Percentiles rank a stretch among this genome's conserved stretches.
These are phyloP conservation scores for Phaffia rhodozyma DNA, from an alignment of 1,284 basidiomycete genomes.

Conservation along the genomic window DNA sequence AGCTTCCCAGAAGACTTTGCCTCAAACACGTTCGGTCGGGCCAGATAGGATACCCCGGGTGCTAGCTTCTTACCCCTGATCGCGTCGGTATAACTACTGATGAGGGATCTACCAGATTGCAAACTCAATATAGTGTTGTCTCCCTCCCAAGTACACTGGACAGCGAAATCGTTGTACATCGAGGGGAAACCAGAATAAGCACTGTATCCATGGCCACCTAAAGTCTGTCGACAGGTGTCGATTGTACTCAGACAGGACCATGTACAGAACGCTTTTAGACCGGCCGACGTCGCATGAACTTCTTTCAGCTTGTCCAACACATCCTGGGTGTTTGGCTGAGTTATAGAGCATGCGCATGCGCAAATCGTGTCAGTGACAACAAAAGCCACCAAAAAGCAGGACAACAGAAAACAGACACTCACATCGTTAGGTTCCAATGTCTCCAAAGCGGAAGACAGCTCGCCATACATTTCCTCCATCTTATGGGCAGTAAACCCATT, in stretches of 20 bases:
- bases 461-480: slow-evolving; percentile 31
- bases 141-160: slow-evolving; percentile 47
- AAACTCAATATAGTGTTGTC: slow-evolving; percentile 45
- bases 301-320: slow-evolving; percentile 43
- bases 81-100: slow-evolving; percentile 40
- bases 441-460: slow-evolving; percentile 42
- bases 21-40: slow-evolving; percentile 33
- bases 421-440: slow-evolving; percentile 40
- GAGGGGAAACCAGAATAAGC: slow-evolving; percentile 43
- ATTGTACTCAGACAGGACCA: slow-evolving; percentile 47
- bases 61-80: slow-evolving; percentile 39
- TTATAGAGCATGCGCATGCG: slow-evolving; percentile 3
- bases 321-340: slow-evolving; percentile 10
- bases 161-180: slow-evolving; percentile 44
- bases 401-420: slow-evolving; percentile 15
- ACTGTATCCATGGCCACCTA: slow-evolving; percentile 47
- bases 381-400: not conserved
- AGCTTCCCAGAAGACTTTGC: slow-evolving; percentile 39
- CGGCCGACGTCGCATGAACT: slow-evolving; percentile 46
- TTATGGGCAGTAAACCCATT: slow-evolving; percentile 43
- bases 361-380: slow-evolving; percentile 17
- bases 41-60: slow-evolving; percentile 41
- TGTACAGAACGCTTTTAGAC: slow-evolving; percentile 47
- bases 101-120: slow-evolving; percentile 43
- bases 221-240: slow-evolving; percentile 44